Percentiles rank a stretch among this genome's conserved stretches.
phyloP scores from a whole-genome alignment of 2,329 filamentous ascomycete species.

The Colletotrichum tofieldiae region DNA sequence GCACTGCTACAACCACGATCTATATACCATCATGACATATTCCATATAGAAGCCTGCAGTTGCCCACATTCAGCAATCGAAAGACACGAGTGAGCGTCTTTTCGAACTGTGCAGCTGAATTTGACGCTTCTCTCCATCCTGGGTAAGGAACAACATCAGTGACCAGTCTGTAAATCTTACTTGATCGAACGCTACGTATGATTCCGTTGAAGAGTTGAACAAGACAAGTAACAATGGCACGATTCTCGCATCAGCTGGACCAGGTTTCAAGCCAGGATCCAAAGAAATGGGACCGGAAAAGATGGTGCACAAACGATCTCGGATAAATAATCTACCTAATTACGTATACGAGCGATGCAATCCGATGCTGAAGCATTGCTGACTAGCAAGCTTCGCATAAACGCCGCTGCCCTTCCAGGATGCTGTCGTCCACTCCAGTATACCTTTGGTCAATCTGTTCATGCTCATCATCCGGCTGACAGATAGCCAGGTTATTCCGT shows the following conservation, averaged over 20 bases:
- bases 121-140: background rate
- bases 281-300: background rate
- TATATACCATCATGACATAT: too few species aligned
- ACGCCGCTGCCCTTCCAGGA: background rate
- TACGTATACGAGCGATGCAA: background rate
- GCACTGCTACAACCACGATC: too few species aligned
- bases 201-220: background rate
- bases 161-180: background rate
- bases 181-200: background rate
- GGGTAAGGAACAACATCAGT: background rate
- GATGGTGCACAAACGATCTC: background rate
- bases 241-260: too few species aligned
- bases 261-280: fast-evolving
- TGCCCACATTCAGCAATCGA: background rate
- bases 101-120: background rate
- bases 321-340: background rate
- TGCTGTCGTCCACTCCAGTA: background rate
- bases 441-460: background rate
- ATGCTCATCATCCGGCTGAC: too few species aligned
- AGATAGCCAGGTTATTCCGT: background rate
- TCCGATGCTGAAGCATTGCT: background rate
- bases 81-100: background rate
- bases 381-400: background rate
- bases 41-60: background rate
- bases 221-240: background rate